A percentile compares a stretch with the other conserved stretches of the same genome.
Evolutionary conservation across 768 basidiomycete species (phyloP).

Genomic region (Leccinum disarticulatum): DNA sequence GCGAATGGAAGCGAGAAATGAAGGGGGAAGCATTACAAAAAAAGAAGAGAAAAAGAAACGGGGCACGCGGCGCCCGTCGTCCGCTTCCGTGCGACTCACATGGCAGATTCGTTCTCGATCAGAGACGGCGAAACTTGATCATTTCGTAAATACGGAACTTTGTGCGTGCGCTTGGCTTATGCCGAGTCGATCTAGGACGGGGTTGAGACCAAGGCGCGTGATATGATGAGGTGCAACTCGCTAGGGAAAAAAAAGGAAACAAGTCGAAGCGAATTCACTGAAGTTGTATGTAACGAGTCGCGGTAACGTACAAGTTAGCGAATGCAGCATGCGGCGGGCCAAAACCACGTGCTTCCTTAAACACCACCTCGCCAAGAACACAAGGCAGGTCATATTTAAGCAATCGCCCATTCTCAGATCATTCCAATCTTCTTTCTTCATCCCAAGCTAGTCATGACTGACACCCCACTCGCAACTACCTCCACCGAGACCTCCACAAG

Average conservation of each 20-base stretch:
- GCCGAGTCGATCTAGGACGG: no score
- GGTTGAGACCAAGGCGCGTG: background rate
- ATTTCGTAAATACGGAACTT: background rate
- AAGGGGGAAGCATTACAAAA: background rate
- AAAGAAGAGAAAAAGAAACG: background rate
- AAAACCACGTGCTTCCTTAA: constrained; percentile 20
- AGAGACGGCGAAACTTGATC: background rate
- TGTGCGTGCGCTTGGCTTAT: background rate
- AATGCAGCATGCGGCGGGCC: constrained; percentile 1
- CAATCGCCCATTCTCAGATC: constrained; percentile 4
- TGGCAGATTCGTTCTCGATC: constrained; percentile 2
- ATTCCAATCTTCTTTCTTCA: background rate
- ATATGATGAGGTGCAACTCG: background rate
- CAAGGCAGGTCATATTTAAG: constrained; percentile 36
- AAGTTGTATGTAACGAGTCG: background rate
- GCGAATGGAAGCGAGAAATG: background rate
- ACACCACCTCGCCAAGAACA: constrained; percentile 22
- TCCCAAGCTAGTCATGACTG: constrained; percentile 41
- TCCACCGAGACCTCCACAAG: constrained; percentile 51
- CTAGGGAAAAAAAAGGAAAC: background rate
- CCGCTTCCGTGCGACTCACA: background rate
- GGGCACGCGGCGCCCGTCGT: background rate
- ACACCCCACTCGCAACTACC: constrained; percentile 58
- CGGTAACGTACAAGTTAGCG: background rate
- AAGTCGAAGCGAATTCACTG: constrained; percentile 2